These are phyloP conservation scores for Suillus plorans DNA, from an alignment of 768 basidiomycete species.

Conservation along the genomic window DNA sequence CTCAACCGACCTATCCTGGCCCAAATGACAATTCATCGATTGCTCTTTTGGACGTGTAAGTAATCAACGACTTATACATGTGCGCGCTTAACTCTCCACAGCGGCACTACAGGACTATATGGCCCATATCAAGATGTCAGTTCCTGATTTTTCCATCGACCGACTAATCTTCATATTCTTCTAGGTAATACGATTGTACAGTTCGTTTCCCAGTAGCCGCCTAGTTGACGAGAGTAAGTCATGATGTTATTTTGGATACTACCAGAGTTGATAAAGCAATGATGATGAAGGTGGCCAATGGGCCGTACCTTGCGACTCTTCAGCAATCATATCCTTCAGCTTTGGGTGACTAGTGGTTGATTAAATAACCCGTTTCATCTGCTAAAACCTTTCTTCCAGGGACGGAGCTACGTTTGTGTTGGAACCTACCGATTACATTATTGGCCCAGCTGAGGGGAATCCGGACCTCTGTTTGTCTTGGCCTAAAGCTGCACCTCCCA, in stretches of 20 bases:
- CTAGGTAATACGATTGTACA: constrained; percentile 68
- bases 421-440: constrained; percentile 74
- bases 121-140: constrained; percentile 79
- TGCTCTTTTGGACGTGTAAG: constrained; percentile 74
- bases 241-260: not conserved
- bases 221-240: constrained; percentile 59
- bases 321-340: constrained; percentile 57
- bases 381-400: constrained; percentile 15
- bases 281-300: constrained; percentile 57
- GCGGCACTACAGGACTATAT: constrained; percentile 69
- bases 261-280: not conserved
- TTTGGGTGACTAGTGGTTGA: constrained; percentile 55
- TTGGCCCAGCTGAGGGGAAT: constrained; percentile 64
- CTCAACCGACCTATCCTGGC: constrained; percentile 64
- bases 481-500: constrained; percentile 68
- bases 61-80: constrained; percentile 11
- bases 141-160: not conserved
- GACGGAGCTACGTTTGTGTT: constrained; percentile 49
- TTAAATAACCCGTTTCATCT: not conserved
- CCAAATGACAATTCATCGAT: constrained; percentile 55
- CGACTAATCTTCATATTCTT: constrained; percentile 7
- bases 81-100: constrained; percentile 27
- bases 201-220: constrained; percentile 60
- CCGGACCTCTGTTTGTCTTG: constrained; percentile 72
- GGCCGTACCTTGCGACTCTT: constrained; percentile 71